Evolutionary conservation across 2,329 filamentous ascomycete genomes (phyloP).

Genomic region (Xylariaceae sp.): DNA sequence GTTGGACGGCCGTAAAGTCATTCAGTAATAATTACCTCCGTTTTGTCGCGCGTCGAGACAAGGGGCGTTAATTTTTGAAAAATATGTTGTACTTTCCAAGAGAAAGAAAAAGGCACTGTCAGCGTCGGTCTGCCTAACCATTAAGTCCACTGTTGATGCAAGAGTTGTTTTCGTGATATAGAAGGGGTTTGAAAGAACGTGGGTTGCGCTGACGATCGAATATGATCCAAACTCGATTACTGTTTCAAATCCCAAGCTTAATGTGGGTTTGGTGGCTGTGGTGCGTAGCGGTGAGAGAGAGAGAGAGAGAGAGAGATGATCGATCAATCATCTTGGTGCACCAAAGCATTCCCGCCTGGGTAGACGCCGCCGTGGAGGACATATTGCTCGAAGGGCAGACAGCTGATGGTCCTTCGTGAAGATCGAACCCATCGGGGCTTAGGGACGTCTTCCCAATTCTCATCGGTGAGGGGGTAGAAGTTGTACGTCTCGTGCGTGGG

Average conservation of each 20-base stretch:
- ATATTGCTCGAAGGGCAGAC: conserved; percentile 50
- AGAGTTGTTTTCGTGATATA: conserved; percentile 30
- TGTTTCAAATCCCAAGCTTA: conserved; percentile 8
- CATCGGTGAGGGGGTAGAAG: conserved; percentile 51
- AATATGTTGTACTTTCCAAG: neutral
- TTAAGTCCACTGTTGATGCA: conserved; percentile 31
- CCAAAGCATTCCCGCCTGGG: conserved; percentile 33
- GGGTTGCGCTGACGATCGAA: conserved; percentile 21
- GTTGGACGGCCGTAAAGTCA: conserved; percentile 17
- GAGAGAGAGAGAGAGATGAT: neutral
- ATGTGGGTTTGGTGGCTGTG: neutral
- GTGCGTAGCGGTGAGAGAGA: neutral
- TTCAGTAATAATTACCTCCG: conserved; percentile 16
- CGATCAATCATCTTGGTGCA: conserved; percentile 32
- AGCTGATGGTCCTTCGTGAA: conserved; percentile 46
- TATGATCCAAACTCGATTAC: conserved; percentile 13
- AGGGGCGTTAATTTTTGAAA: neutral
- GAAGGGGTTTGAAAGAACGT: conserved; percentile 18
- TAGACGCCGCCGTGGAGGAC: conserved; percentile 49
- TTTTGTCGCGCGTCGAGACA: conserved; percentile 22
- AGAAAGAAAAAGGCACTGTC: conserved; percentile 3
- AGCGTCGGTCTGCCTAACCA: conserved; percentile 21
- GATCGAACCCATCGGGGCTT: conserved; percentile 40
- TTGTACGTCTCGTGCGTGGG: conserved; percentile 50
- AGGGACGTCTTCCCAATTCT: conserved; percentile 47